These are phyloP conservation scores for Bacidia gigantensis DNA, from an alignment of 495 filamentous ascomycete genomes.

Conservation along the genomic window DNA sequence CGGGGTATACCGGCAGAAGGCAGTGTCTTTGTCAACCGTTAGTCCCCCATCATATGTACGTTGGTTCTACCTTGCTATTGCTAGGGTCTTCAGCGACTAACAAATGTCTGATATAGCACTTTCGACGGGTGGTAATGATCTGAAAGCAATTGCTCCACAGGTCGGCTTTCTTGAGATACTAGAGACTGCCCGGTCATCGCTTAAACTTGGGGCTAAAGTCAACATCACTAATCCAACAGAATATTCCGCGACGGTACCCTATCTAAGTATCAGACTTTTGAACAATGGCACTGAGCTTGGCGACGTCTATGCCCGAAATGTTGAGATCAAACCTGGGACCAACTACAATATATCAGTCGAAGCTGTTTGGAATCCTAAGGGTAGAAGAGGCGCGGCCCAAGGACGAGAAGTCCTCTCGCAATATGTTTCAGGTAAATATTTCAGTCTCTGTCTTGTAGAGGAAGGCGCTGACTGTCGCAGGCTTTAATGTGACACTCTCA, in stretches of 20 bases:
- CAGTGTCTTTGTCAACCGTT: slow-evolving; percentile 75
- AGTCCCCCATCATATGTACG: slow-evolving; percentile 28
- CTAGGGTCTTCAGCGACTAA: slow-evolving; percentile 17
- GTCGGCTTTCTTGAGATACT: slow-evolving; percentile 52
- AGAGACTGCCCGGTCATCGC: slow-evolving; percentile 50
- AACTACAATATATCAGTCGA: slow-evolving; percentile 59
- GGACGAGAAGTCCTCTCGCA: slow-evolving; percentile 65
- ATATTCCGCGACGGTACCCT: slow-evolving; percentile 70
- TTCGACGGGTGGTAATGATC: slow-evolving; percentile 24
- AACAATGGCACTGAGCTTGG: slow-evolving; percentile 63
- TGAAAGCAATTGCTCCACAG: slow-evolving; percentile 43
- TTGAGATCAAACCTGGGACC: slow-evolving; percentile 48
- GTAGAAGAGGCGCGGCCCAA: slow-evolving; percentile 39
- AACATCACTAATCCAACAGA: slow-evolving; percentile 83
- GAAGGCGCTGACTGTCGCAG: slow-evolving; percentile 21
- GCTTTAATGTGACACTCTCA: slow-evolving; percentile 63
- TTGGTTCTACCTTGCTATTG: neutral
- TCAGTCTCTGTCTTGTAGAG: neutral
- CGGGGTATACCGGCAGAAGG: slow-evolving; percentile 76
- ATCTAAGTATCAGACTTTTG: slow-evolving; percentile 57
- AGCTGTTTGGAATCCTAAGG: slow-evolving; percentile 62
- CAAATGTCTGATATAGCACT: slow-evolving; percentile 27
- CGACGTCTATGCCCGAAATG: slow-evolving; percentile 48
- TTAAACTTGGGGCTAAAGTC: slow-evolving; percentile 52
- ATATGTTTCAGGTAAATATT: slow-evolving; percentile 62